Evolutionary conservation across 2,329 filamentous ascomycete genomes (phyloP), one percentile per base, ranked within the genome.

Genomic region (Fusarium duplospermum): DNA sequence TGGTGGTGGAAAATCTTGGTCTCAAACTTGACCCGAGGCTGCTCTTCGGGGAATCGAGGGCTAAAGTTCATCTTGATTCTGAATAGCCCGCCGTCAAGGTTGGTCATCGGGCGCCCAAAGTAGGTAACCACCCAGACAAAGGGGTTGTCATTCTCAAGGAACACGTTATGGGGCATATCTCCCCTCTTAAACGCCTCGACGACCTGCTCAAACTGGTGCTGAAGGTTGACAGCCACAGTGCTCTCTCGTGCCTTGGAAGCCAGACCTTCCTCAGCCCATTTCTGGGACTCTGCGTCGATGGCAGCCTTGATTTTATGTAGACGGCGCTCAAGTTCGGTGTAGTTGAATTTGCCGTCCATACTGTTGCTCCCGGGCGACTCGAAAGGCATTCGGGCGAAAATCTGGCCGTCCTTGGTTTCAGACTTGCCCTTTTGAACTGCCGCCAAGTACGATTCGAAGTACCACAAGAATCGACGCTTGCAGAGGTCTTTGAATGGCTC

Each of bases 391-490:
- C 88, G 89, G n/a, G 85, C 82, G 78, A 99, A 98, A 1, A 81
- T 71, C 40, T 90, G 84, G 4, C 90, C 89, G 69, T 92, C 90
- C 70, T 89, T 88, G 64, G 92, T 89, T 75, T 93, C 90, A 29
- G 85, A 82, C 76, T 87, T 89, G 31, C 92, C 93, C 69, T 91
- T 88, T 40, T 91, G 87, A 61, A 97, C 91, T 2, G 92, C 89
- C 4, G 88, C 85, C 24, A 96, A 85, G 79, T 98, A 98, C 4
- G 93, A 93, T 75, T 97, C 93, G 81, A 94, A 97, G 83, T 98
- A 98, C 96, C 96, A 98, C 16, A 98, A 86, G 80, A 98, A 98
- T 2, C 95, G 91, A 40, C 93, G 91, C 83, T 98, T 98, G 87
- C 93, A 94, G 6, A 98, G 86, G 79, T 98, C 96, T 75, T 91